These are phyloP conservation scores for Ophiostoma australiae DNA, from an alignment of 2,329 filamentous ascomycete species.

Conservation along the genomic window DNA sequence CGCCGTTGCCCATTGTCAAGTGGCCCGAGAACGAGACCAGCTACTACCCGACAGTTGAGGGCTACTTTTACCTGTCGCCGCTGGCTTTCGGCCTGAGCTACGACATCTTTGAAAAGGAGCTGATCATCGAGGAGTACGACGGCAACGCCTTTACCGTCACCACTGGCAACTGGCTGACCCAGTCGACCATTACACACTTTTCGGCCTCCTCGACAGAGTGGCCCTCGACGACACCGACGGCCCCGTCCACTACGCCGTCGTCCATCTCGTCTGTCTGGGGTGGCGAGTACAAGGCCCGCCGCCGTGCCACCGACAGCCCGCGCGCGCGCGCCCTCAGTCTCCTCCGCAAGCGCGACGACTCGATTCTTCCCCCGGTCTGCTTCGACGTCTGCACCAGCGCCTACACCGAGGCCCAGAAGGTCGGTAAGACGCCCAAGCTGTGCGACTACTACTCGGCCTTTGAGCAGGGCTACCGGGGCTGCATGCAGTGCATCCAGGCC, in stretches of 20 bases:
- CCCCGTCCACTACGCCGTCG: slow-evolving; percentile 17
- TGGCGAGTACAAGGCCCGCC: not conserved
- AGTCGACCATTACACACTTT: slow-evolving; percentile 44
- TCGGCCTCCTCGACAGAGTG: slow-evolving; percentile 30
- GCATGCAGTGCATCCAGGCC: slow-evolving; percentile 40
- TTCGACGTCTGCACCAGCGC: slow-evolving; percentile 50
- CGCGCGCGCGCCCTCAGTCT: not conserved
- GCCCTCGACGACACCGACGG: not conserved
- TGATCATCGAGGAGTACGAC: slow-evolving; percentile 36
- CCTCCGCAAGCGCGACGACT: slow-evolving; percentile 40
- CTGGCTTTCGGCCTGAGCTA: slow-evolving; percentile 58
- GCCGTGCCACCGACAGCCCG: not conserved
- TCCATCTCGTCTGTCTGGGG: not conserved
- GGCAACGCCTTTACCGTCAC: slow-evolving; percentile 40
- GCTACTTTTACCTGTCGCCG: slow-evolving; percentile 63
- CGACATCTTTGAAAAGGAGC: slow-evolving; percentile 52
- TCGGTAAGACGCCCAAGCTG: slow-evolving; percentile 46
- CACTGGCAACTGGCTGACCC: slow-evolving; percentile 54
- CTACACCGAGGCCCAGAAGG: slow-evolving; percentile 41
- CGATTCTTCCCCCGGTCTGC: slow-evolving; percentile 45
- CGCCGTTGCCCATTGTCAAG: slow-evolving; percentile 33
- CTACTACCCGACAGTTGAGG: slow-evolving; percentile 49
- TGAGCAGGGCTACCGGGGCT: slow-evolving; percentile 34
- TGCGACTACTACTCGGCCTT: slow-evolving; percentile 45
- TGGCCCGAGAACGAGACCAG: slow-evolving; percentile 45